Evolutionary conservation across 192 early-diverging fungal genomes (phyloP).

Genomic region (Backusella psychrophila): DNA sequence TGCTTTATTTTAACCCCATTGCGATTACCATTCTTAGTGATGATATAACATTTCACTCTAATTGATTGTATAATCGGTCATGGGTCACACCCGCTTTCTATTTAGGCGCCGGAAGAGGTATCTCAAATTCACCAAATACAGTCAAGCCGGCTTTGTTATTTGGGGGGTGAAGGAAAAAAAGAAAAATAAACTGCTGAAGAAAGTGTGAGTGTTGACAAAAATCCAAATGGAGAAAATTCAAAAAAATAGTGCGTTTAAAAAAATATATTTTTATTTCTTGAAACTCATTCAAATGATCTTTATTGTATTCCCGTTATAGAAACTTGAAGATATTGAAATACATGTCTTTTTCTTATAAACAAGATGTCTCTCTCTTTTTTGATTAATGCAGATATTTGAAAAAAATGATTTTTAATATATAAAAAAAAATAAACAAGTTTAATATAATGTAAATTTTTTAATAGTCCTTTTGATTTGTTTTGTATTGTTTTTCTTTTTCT

Average conservation of each 20-base stretch:
- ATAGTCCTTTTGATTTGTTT: neutral
- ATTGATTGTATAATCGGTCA: constrained; percentile 1
- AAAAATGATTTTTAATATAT: neutral
- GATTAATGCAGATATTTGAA: neutral
- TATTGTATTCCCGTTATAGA: neutral
- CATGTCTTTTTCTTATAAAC: neutral
- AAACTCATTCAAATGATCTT: neutral
- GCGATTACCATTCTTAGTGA: constrained; percentile 2
- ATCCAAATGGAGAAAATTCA: neutral
- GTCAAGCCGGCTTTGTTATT: neutral
- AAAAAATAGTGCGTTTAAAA: neutral
- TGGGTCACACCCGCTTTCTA: neutral
- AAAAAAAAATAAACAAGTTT: neutral
- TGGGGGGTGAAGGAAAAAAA: neutral
- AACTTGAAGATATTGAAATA: neutral
- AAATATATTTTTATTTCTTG: neutral
- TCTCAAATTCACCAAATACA: neutral
- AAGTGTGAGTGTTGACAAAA: neutral
- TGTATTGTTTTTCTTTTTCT: neutral
- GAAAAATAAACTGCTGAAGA: neutral
- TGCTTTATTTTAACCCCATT: constrained; percentile 2
- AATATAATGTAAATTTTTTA: neutral
- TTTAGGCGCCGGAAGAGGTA: neutral
- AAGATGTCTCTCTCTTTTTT: neutral
- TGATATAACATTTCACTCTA: neutral